A percentile compares a stretch with the other conserved stretches of the same genome.
phyloP scores from a whole-genome alignment of 345 rosid species.

The Rhizophora mangle region DNA sequence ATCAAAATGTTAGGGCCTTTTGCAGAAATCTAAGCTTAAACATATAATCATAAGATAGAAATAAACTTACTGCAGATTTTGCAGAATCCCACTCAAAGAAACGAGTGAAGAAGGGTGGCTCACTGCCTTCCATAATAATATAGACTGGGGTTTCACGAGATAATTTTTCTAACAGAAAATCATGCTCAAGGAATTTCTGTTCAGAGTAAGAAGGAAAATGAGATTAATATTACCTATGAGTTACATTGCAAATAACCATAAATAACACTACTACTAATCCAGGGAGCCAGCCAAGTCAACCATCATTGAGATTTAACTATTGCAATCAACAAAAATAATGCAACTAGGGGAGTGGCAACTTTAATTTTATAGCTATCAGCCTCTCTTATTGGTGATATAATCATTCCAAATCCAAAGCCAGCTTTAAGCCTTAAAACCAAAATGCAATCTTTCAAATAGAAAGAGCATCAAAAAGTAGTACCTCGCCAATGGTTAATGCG shows the following conservation, averaged over 20 bases:
- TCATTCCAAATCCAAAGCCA: neutral
- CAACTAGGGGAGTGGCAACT: too few relatives aligned
- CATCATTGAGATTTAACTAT: too few relatives aligned
- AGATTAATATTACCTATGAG: neutral
- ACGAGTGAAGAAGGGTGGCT: constrained; percentile 91
- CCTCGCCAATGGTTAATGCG: constrained; percentile 84
- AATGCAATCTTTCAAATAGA: neutral
- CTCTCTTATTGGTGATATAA: too few relatives aligned
- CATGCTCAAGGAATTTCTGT: constrained; percentile 82
- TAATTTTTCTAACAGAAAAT: constrained; percentile 71
- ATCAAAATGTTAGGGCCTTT: constrained; percentile 17
- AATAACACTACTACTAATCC: too few relatives aligned
- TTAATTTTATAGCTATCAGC: too few relatives aligned
- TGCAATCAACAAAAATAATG: too few relatives aligned
- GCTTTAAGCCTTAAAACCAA: neutral
- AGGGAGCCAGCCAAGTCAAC: too few relatives aligned
- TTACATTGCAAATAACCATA: neutral
- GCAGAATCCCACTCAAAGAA: constrained; percentile 94
- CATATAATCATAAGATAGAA: neutral
- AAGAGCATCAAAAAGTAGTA: constrained; percentile 23
- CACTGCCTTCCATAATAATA: constrained; percentile 79
- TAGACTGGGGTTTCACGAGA: constrained; percentile 68
- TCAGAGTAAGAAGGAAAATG: neutral
- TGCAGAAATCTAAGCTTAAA: neutral
- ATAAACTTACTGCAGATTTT: constrained; percentile 64